A percentile compares a stretch with the other conserved stretches of the same genome.
phyloP scores from a whole-genome alignment of 768 basidiomycete genomes.

The Vishniacozyma victoriae region DNA sequence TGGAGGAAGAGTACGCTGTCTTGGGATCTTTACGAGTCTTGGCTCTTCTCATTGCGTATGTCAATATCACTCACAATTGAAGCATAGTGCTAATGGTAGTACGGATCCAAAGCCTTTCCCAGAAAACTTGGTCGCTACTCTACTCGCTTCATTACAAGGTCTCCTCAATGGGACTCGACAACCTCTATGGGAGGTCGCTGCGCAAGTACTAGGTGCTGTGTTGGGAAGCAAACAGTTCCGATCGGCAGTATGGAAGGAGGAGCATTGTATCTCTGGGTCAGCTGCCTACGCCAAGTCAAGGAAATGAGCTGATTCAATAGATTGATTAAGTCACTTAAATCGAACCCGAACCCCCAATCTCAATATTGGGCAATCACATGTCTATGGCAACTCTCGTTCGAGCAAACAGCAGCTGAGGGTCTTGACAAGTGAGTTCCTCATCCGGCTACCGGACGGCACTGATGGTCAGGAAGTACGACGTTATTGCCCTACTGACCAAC shows the following conservation, averaged over 20 bases:
- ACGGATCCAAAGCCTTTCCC: conserved; percentile 44
- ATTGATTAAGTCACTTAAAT: conserved; percentile 72
- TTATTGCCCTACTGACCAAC: conserved; percentile 75
- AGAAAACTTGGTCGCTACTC: conserved; percentile 11
- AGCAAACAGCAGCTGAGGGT: conserved; percentile 72
- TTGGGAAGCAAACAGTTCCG: conserved; percentile 75
- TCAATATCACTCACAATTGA: conserved; percentile 1
- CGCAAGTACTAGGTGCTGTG: conserved; percentile 82
- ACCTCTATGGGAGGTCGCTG: conserved; percentile 68
- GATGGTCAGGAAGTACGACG: conserved; percentile 67
- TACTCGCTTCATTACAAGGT: conserved; percentile 47
- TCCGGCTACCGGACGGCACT: neutral
- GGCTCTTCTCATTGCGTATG: conserved; percentile 72
- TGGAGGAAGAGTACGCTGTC: conserved; percentile 91
- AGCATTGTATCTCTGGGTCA: conserved; percentile 46
- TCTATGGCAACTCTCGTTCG: conserved; percentile 90
- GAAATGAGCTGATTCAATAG: conserved; percentile 51
- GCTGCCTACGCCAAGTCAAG: conserved; percentile 5
- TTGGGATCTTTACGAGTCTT: conserved; percentile 82
- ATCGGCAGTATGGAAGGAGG: conserved; percentile 65
- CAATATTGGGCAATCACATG: conserved; percentile 90
- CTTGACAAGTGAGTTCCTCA: conserved; percentile 66
- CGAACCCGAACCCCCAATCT: conserved; percentile 83
- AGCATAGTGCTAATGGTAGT: conserved; percentile 10
- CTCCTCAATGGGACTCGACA: conserved; percentile 55